Base-by-base conservation (phyloP, 2,329 filamentous ascomycete genomes). In the Raffaelea arxii region DNA sequence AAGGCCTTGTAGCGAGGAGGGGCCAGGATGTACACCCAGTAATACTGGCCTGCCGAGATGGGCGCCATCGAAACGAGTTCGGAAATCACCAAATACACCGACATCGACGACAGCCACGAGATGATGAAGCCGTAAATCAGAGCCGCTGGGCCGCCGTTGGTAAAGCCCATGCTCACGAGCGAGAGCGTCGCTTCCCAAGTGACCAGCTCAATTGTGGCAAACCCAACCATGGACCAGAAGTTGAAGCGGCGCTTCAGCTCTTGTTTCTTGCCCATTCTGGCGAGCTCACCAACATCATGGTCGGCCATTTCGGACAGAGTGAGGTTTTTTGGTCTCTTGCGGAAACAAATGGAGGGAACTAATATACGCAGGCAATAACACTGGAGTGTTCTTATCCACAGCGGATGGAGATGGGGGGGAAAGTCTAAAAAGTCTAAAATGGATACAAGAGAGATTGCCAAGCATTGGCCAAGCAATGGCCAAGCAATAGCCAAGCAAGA, bases 41-140 rank as follows among this genome's bases (percentile, higher is more conserved):
- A 73, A 50, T 79, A 79, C 58, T 80, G 74, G 7, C 76, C 77
- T 39, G 74, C 76, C 0, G 72, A 44, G 56, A 76, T 54, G 57
- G 75, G 51, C 51, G 72, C 66, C 62, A 70, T 69, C 0, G 65
- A 69, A 3, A 63, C 64, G 42, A 69, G 61, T 55, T 70, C 68
- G 12, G 57, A 55, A 24, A 63, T 62, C 4, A 61, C 56, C 25
- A 56, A 52, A 41, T 67, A 69, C 21, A 70, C 62, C 25, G 63
- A 65, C 16, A 69, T 54, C 47, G 62, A 66, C 2, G 70, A 70
- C 21, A 67, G 54, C 65, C 69, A 71, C 14, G 64, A 64, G 32
- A 72, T 58, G 3, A 75, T 48, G 46, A 67, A 75, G 5, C 70
- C 65, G 62, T 72, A 78, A 21, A 78, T 67, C 16, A 75, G 61